phyloP scores from a whole-genome alignment of 306 rosid genomes.

The Cotoneaster glaucophyllus region DNA sequence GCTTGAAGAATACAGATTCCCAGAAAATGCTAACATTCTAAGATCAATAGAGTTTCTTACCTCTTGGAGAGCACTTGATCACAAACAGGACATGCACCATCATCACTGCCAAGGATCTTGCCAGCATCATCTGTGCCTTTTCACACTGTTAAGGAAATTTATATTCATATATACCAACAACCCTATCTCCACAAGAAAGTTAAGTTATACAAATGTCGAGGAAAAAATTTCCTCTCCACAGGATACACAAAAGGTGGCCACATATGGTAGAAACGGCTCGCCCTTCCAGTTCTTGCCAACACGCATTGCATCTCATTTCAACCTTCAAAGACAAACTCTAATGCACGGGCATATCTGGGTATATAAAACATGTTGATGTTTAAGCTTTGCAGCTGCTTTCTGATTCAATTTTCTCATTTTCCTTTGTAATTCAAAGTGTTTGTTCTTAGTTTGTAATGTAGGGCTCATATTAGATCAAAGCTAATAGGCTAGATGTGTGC shows the following conservation, averaged over 20 bases:
- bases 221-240: not conserved
- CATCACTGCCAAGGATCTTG: slow-evolving; percentile 84
- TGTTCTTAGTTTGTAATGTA: too few species aligned
- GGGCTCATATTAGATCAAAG: too few species aligned
- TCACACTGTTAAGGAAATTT: slow-evolving; percentile 40
- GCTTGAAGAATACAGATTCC: too few species aligned
- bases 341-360: too few species aligned
- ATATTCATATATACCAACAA: not conserved
- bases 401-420: too few species aligned
- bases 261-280: slow-evolving; percentile 88
- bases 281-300: slow-evolving; percentile 98
- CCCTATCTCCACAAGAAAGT: not conserved
- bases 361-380: too few species aligned
- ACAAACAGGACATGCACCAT: slow-evolving; percentile 91
- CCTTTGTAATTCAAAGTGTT: too few species aligned
- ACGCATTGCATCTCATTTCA: slow-evolving; percentile 98
- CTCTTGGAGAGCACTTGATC: slow-evolving; percentile 99
- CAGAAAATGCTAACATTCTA: too few species aligned
- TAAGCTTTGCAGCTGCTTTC: too few species aligned
- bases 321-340: slow-evolving; percentile 31
- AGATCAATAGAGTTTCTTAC: slow-evolving; percentile 24
- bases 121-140: slow-evolving; percentile 93
- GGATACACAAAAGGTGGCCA: slow-evolving; percentile 94
- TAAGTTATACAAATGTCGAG: not conserved
- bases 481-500: too few species aligned